Evolutionary conservation across 2,329 filamentous ascomycete species (phyloP), one percentile per base, ranked within the genome.

Genomic region (Trichoderma guizhouense): DNA sequence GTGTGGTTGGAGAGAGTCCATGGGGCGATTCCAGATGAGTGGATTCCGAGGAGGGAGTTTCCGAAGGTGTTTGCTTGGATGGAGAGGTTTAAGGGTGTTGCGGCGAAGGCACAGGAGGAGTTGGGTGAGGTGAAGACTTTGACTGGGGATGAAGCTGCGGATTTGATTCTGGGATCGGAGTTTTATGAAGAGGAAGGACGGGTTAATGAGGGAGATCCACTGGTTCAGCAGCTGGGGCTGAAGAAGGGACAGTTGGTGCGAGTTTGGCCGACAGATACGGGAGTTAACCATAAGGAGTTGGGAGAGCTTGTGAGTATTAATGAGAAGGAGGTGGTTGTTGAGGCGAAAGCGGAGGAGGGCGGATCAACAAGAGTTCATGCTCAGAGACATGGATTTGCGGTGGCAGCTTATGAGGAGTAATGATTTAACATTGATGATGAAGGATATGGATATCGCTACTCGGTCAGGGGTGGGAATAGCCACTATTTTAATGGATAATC

Each of bases 31-130:
- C 86, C 88, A 2, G 57, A 36, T 8, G 82, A 86, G 28, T 75
- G 84, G 7, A 84, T 92, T 74, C 86, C 86, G 3, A 77, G 81
- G n/a, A 78, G 79, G 32, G 81, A 81, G 26, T 92, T 87, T 75
- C 91, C 91, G 0, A 85, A 83, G 72, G 86, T 89, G 0, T 91
- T 87, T 76, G 86, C 86, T 2, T 93, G 90, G 89, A 84, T 92
- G 26, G 78, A 81, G 43, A 84, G 91, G 18, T 93, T 92, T 79
- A 81, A 86, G 69, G 76, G 76, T 21, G 83, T 82, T 5, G 76
- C 88, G 2, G 79, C 82, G 4, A 78, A 79, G 9, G 85, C 85
- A 1, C 83, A 81, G 34, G 76, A 76, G 71, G 69, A 69, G 8
- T 26, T 63, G 6, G 77, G 76, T 2, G 82, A 83, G 72, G 79